Percentiles rank a stretch among this genome's conserved stretches.
These are phyloP conservation scores for Termitomyces sp. DNA, from an alignment of 1,284 basidiomycete species.

Conservation along the genomic window DNA sequence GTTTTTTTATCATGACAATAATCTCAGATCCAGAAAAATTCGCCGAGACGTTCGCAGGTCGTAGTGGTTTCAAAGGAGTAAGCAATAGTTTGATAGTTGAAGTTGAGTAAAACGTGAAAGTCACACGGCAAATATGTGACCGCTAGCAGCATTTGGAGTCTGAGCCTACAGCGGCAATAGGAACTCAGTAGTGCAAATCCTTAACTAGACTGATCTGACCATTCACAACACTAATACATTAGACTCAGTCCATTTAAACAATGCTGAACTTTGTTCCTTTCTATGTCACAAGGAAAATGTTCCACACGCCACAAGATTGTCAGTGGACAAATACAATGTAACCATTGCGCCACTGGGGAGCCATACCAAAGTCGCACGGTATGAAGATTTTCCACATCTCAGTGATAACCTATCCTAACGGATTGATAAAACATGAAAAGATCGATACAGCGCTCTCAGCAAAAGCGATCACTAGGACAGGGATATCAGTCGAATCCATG, in stretches of 20 bases:
- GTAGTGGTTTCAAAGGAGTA: not conserved
- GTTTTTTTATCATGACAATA: not conserved
- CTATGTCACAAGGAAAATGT: no score
- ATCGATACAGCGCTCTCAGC: slow-evolving; percentile 29
- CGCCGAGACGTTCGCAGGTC: not conserved
- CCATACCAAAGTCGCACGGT: not conserved
- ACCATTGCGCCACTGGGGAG: not conserved
- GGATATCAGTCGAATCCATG: not conserved
- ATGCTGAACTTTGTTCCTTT: not conserved
- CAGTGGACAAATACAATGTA: not conserved
- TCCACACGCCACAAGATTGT: no score
- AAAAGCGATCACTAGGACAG: slow-evolving; percentile 55
- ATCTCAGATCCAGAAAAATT: not conserved
- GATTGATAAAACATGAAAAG: not conserved
- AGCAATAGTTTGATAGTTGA: not conserved
- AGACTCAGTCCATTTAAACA: not conserved
- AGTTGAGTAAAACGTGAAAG: not conserved
- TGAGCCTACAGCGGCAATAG: no score
- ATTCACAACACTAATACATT: not conserved
- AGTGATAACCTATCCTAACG: not conserved
- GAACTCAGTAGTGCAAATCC: not conserved
- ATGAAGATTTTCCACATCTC: not conserved
- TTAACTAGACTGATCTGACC: not conserved
- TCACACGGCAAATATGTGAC: no score
- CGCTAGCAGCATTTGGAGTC: no score